Evolutionary conservation across 2,329 filamentous ascomycete genomes (phyloP).

Genomic region (Escovopsis sp.): DNA sequence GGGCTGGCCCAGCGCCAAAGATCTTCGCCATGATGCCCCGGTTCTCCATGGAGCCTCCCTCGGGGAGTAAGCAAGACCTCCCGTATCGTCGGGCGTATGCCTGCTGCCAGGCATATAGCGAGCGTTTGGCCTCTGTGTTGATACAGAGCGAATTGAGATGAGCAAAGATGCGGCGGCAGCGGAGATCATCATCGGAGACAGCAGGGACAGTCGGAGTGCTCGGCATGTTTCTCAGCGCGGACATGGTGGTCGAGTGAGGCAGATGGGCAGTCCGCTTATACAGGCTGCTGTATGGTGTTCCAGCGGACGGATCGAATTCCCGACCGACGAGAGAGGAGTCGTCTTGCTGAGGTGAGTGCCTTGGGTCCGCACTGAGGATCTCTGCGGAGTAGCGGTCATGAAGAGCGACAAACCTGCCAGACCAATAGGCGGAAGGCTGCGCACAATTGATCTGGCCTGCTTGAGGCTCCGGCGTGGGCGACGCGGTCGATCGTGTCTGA

Average conservation of each 20-base stretch:
- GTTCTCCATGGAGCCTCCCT: slow-evolving; percentile 19
- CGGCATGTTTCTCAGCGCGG: slow-evolving; percentile 14
- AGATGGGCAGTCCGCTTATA: slow-evolving; percentile 12
- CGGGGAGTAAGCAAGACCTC: slow-evolving; percentile 26
- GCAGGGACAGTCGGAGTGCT: slow-evolving; percentile 6
- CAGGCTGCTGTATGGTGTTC: slow-evolving; percentile 7
- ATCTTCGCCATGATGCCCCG: slow-evolving; percentile 15
- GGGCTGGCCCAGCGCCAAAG: slow-evolving; percentile 10
- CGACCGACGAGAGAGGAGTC: neutral
- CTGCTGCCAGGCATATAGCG: slow-evolving; percentile 35
- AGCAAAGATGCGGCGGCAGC: slow-evolving; percentile 28
- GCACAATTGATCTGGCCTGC: slow-evolving; percentile 23
- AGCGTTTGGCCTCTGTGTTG: slow-evolving; percentile 31
- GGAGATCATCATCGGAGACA: slow-evolving; percentile 25
- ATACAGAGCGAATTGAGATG: slow-evolving; percentile 32
- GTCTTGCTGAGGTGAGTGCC: neutral
- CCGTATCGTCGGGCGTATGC: slow-evolving; percentile 28
- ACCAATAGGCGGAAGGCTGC: slow-evolving; percentile 42
- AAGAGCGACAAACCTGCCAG: slow-evolving; percentile 43
- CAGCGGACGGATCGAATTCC: slow-evolving; percentile 5
- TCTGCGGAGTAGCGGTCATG: slow-evolving; percentile 31
- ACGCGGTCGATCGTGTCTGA: slow-evolving; percentile 6
- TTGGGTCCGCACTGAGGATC: slow-evolving; percentile 8
- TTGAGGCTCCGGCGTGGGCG: slow-evolving; percentile 9
- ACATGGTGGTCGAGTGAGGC: slow-evolving; percentile 19